These are phyloP conservation scores for Chenopodium formosanum DNA, from an alignment of 148 eudicot genomes.

Conservation along the genomic window DNA sequence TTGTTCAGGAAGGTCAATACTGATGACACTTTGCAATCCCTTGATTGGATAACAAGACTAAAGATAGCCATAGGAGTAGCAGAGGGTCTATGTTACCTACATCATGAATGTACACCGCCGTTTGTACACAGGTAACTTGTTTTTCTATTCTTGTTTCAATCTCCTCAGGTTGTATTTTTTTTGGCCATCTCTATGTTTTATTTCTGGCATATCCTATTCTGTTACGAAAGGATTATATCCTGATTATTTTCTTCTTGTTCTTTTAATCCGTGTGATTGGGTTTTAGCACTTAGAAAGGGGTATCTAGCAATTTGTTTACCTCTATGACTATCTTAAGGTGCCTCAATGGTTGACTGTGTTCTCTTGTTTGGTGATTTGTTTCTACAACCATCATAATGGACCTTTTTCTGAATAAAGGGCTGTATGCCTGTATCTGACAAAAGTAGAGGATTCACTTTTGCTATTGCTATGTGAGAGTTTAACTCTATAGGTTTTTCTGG, in stretches of 20 bases:
- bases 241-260: not conserved
- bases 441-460: not conserved
- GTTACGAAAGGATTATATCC: not conserved
- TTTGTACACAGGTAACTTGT: constrained; percentile 82
- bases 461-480: not conserved
- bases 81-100: constrained; percentile 79
- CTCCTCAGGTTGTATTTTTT: not conserved
- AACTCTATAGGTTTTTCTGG: not conserved
- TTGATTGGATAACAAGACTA: constrained; percentile 97
- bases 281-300: not conserved
- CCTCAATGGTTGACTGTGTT: not conserved
- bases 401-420: not conserved
- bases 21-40: constrained; percentile 69
- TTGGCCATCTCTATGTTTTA: not conserved
- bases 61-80: constrained; percentile 96
- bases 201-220: not conserved
- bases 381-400: not conserved
- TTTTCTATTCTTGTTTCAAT: constrained; percentile 9
- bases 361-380: not conserved
- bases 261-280: not conserved
- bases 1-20: constrained; percentile 59
- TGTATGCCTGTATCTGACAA: too few species aligned
- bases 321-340: not conserved
- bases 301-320: not conserved
- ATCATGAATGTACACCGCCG: constrained; percentile 88